Evolutionary conservation across 352 stramenopile species (phyloP), one percentile per base, ranked within the genome.

Genomic region (Phytophthora europaea): DNA sequence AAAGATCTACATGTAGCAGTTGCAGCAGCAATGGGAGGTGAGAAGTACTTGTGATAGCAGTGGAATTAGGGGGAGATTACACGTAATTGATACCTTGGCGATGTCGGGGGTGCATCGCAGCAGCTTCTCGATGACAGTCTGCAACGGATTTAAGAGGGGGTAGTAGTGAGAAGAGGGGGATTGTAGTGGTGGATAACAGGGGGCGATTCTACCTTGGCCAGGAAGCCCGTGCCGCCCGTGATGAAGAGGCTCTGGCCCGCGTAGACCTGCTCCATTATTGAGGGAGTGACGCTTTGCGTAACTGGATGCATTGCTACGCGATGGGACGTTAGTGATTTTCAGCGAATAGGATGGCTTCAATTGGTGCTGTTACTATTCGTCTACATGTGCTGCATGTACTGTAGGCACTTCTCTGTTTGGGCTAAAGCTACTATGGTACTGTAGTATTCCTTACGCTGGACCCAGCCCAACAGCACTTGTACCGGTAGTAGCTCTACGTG

Each of bases 211-310:
- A 92, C 90, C 74, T 97, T 97, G 65, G 84, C 91, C 40, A 96
- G 78, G 73, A 97, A 97, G 70, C 91, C 90, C 52, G 90, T 97
- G 65, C 78, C 91, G 54, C 91, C 91, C n/a, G 91, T 96, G 67
- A 97, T 65, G 66, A 97, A 94, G 61, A 97, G 68, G 33, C 79
- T 81, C 51, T 93, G 90, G 40, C 78, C 84, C 12, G 80, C 65
- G 62, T 90, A 93, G 34, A 81, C 47, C 48, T 86, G 61, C 67
- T 93, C 82, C 78, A 93, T 93, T 50, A 12, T 45, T 45, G 38
- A 15, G 9, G 6, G 33, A 33, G 67, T 57, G 53, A 61, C 61
- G 48, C 23, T 63, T 63, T 16, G 54, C 28, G 22, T 20, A 22
- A 20, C 68, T 68, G 69, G 20, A 61, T 67, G 23, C 33, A 50